phyloP scores from a whole-genome alignment of 192 early-diverging fungal species.

The Dimargaris cristalligena region DNA sequence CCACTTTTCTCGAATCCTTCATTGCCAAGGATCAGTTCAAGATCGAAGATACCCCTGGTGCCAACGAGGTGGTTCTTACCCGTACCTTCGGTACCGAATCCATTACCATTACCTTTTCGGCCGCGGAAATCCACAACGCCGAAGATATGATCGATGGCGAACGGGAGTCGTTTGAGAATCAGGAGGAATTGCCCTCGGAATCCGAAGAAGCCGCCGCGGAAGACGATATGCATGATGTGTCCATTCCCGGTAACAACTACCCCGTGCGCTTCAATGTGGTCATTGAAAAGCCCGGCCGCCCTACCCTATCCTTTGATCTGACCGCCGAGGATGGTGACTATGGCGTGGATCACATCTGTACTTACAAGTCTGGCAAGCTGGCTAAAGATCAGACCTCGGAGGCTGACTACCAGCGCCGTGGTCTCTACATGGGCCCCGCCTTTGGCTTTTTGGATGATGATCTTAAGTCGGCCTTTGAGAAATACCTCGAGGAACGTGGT shows the following conservation, averaged over 20 bases:
- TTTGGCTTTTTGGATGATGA: conserved; percentile 81
- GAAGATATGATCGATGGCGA: conserved; percentile 46
- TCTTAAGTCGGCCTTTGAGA: conserved; percentile 49
- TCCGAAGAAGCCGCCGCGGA: conserved; percentile 39
- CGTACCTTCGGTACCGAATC: conserved; percentile 82
- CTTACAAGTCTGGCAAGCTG: conserved; percentile 41
- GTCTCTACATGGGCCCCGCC: conserved; percentile 76
- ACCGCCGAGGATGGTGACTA: conserved; percentile 70
- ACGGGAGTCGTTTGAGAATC: conserved; percentile 32
- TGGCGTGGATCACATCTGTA: conserved; percentile 67
- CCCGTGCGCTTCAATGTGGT: conserved; percentile 66
- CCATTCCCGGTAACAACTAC: conserved; percentile 24
- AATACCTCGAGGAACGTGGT: conserved; percentile 74
- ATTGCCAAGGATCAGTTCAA: conserved; percentile 40
- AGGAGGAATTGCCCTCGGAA: conserved; percentile 30
- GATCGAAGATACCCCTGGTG: conserved; percentile 63
- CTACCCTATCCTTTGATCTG: conserved; percentile 66
- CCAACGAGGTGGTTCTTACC: conserved; percentile 61
- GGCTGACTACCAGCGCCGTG: conserved; percentile 76
- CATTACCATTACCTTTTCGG: conserved; percentile 74
- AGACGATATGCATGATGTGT: conserved; percentile 37
- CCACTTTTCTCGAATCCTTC: conserved; percentile 63
- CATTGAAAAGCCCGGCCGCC: conserved; percentile 60
- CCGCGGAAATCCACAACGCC: conserved; percentile 68
- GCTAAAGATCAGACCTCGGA: conserved; percentile 49